phyloP scores from a whole-genome alignment of 2,329 filamentous ascomycete species.

The Paracamarosporium sp. region DNA sequence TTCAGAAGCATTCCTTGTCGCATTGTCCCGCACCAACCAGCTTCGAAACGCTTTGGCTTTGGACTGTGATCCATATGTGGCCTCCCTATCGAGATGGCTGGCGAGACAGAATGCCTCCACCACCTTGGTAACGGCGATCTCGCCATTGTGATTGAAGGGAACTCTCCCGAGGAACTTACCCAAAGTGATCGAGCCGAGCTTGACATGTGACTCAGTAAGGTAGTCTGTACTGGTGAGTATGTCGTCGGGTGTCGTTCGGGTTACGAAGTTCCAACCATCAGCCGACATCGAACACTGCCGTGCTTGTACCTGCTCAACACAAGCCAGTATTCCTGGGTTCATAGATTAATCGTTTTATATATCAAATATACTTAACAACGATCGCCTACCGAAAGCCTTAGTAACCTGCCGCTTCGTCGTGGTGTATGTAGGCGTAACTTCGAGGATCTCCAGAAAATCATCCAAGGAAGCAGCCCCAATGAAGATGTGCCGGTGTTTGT shows the following conservation, averaged over 20 bases:
- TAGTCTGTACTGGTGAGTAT: conserved; percentile 24
- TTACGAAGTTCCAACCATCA: conserved; percentile 35
- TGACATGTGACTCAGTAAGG: conserved; percentile 29
- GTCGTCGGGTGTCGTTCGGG: conserved; percentile 26
- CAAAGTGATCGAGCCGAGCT: conserved; percentile 35
- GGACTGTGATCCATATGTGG: conserved; percentile 13
- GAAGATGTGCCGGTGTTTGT: conserved; percentile 43
- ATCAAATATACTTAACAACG: neutral
- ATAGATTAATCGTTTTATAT: neutral
- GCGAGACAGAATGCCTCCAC: conserved; percentile 38
- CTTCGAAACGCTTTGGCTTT: conserved; percentile 34
- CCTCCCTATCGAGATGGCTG: conserved; percentile 31
- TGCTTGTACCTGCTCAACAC: conserved; percentile 33
- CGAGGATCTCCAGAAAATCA: conserved; percentile 36
- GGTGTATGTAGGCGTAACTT: conserved; percentile 22
- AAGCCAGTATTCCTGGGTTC: conserved; percentile 21
- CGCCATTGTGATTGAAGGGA: conserved; percentile 27
- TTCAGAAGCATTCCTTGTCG: neutral
- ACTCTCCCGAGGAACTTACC: conserved; percentile 34
- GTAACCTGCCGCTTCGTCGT: conserved; percentile 28
- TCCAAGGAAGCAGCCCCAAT: conserved; percentile 40
- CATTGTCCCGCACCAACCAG: conserved; percentile 22
- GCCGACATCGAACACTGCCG: conserved; percentile 28
- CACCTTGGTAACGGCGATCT: conserved; percentile 24
- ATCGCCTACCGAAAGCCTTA: conserved; percentile 26